phyloP scores from a whole-genome alignment of 176 grass and related monocot species.

The Avena sativa region DNA sequence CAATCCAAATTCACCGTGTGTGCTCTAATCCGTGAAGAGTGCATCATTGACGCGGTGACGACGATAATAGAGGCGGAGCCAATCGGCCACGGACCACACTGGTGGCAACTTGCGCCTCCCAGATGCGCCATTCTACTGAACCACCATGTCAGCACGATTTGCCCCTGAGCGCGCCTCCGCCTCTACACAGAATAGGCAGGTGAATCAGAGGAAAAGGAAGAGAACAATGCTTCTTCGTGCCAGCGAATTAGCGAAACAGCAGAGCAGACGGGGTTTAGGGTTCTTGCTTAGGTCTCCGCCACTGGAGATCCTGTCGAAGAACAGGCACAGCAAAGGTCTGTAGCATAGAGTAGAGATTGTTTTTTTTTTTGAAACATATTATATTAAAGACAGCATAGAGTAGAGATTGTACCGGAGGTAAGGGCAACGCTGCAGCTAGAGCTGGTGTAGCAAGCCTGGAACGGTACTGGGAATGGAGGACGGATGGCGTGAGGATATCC shows the following conservation, averaged over 20 bases:
- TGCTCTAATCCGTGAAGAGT: constrained; percentile 19
- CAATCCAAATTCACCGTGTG: constrained; percentile 40
- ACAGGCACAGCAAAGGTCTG: not conserved
- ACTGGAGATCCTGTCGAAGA: not conserved
- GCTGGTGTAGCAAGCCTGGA: not conserved
- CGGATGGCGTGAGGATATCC: constrained; percentile 20
- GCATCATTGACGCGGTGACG: not conserved
- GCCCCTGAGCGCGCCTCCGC: not conserved
- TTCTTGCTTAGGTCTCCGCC: constrained; percentile 12
- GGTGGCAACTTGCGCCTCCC: constrained; percentile 20
- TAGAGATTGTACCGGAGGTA: not conserved
- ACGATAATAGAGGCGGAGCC: not conserved
- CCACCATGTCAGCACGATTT: constrained; percentile 28
- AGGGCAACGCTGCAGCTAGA: constrained; percentile 1
- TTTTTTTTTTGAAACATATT: too few species aligned
- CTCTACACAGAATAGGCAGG: not conserved
- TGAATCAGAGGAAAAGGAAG: not conserved
- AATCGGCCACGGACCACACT: constrained; percentile 40
- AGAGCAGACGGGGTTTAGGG: not conserved
- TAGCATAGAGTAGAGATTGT: not conserved
- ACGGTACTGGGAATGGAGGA: constrained; percentile 27
- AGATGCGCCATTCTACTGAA: constrained; percentile 30
- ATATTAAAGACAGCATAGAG: not conserved
- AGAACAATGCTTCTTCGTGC: not conserved
- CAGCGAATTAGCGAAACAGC: not conserved